These are phyloP conservation scores for Cyanidiococcus yangmingshanensis DNA, from an alignment of 23 red algal genomes.

Conservation along the genomic window DNA sequence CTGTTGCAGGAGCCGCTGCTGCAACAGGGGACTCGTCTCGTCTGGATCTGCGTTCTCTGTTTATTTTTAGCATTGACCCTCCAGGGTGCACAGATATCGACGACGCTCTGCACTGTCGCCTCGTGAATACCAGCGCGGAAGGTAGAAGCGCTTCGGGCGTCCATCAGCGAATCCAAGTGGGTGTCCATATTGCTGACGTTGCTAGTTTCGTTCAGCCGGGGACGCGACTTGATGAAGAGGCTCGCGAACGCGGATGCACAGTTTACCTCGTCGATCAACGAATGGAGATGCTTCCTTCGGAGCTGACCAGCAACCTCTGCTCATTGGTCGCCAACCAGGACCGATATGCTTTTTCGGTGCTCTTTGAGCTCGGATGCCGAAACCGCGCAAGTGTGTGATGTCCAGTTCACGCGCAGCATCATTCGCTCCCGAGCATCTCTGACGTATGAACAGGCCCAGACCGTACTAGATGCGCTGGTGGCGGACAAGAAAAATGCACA, in stretches of 20 bases:
- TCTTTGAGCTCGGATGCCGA: constrained; percentile 56
- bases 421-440: constrained; percentile 76
- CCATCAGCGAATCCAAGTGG: constrained; percentile 20
- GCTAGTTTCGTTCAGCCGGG: constrained; percentile 76
- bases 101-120: constrained; percentile 77
- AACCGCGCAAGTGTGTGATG: constrained; percentile 32
- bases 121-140: constrained; percentile 27
- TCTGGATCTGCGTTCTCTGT: constrained; percentile 56
- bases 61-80: constrained; percentile 78
- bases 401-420: constrained; percentile 60
- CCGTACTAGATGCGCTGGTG: constrained; percentile 40
- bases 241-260: constrained; percentile 66
- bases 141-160: constrained; percentile 18
- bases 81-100: constrained; percentile 98
- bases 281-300: constrained; percentile 87
- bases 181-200: constrained; percentile 97
- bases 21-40: constrained; percentile 45
- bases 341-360: constrained; percentile 78
- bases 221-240: constrained; percentile 72
- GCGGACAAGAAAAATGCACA: constrained; percentile 22
- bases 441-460: constrained; percentile 87
- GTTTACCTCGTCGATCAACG: constrained; percentile 93
- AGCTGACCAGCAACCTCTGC: constrained; percentile 75
- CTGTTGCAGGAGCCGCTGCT: constrained; percentile 21
- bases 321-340: constrained; percentile 56